phyloP scores from a whole-genome alignment of 2,329 filamentous ascomycete species.

The Aspergillus arachidicola region DNA sequence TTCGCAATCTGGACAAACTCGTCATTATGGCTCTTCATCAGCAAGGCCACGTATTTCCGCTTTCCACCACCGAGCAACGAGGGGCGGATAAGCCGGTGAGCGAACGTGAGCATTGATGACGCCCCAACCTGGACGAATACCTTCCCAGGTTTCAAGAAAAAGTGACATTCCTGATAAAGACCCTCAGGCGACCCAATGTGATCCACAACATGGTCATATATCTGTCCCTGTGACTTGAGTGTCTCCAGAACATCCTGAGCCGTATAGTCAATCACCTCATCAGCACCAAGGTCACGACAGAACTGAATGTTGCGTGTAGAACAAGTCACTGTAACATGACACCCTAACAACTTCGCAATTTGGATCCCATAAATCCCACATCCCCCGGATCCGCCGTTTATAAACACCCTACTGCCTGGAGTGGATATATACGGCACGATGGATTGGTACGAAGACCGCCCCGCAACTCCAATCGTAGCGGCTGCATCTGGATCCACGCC shows the following conservation, averaged over 20 bases:
- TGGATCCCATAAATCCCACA: conserved; percentile 64
- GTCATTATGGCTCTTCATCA: conserved; percentile 42
- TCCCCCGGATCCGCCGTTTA: conserved; percentile 68
- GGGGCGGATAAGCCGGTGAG: conserved; percentile 47
- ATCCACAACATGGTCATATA: conserved; percentile 60
- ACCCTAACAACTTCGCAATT: conserved; percentile 63
- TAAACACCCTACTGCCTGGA: conserved; percentile 61
- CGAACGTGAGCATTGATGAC: conserved; percentile 32
- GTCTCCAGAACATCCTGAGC: conserved; percentile 49
- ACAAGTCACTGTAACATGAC: conserved; percentile 61
- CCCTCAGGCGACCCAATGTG: conserved; percentile 55
- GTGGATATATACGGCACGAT: conserved; percentile 50
- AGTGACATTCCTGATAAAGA: conserved; percentile 57
- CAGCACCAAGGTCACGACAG: conserved; percentile 62
- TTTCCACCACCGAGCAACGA: conserved; percentile 54
- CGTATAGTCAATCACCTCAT: conserved; percentile 65
- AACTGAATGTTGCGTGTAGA: conserved; percentile 60
- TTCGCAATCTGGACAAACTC: conserved; percentile 54
- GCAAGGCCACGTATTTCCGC: conserved; percentile 37
- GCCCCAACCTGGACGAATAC: conserved; percentile 58
- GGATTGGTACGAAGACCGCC: conserved; percentile 52
- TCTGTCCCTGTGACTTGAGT: conserved; percentile 51
- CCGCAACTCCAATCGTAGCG: conserved; percentile 50
- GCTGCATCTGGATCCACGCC: conserved; percentile 47
- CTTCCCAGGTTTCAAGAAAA: conserved; percentile 54